Base-by-base conservation (phyloP, 345 rosid genomes). In the Bruguiera gymnorhiza region DNA sequence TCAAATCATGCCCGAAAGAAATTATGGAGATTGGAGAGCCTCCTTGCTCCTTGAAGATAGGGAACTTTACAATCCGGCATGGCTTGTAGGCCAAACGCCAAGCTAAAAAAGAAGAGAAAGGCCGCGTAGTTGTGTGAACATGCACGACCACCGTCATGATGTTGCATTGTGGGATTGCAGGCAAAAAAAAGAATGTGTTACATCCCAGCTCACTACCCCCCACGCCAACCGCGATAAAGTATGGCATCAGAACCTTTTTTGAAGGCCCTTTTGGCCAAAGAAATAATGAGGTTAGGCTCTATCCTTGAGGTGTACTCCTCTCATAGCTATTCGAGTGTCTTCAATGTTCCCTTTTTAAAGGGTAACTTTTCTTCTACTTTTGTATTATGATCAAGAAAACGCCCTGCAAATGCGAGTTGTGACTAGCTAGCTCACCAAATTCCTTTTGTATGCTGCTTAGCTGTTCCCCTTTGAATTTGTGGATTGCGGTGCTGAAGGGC, bases 31-130 rank as follows among this genome's bases (percentile, higher is more conserved):
- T 78, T 78, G 59, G 43, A 39, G 37, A 19, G 3, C 13, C 21
- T 31, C 63, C n/a, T 73, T 48, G 66, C 21, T 31, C 63, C n/a
- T 73, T 48, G 66, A 34, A 11, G 54, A 57, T 13, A 46, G 65
- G 43, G 39, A 68, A 67, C 82, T 77, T 80, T 75, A 75, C 57
- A 65, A 31, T 27, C 79, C 75, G 82, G 73, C 78, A 63, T 52
- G 60, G 61, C 48, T 31, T 63, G 73, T 66, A 73, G 78, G 78
- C 64, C 81, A 75, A 48, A 27, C 62, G 15, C 31, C 8, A 10
- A 60, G 37, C 53, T 27, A 63, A 20, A 36, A 60, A 36, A 54
- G 21, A 60, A 13, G 16, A 8, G 8, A 65, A 60, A 48, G 57
- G 58, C 18, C 20, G 48, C 37, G 65, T 36, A 63, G 63, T 64